These are phyloP conservation scores for Fragosphaeria purpurea DNA, from an alignment of 2,329 filamentous ascomycete genomes.

Conservation along the genomic window DNA sequence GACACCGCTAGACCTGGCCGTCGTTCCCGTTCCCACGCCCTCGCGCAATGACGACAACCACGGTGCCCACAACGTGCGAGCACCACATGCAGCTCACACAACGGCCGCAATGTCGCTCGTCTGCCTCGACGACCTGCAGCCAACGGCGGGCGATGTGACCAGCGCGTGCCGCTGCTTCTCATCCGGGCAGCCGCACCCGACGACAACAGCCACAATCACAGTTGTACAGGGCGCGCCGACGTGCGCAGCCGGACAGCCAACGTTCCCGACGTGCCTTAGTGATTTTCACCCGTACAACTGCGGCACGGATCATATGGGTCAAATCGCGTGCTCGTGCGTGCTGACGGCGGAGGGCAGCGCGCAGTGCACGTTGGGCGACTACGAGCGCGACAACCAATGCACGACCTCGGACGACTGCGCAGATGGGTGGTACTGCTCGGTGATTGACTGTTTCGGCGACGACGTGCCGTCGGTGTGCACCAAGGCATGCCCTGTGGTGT, in stretches of 20 bases:
- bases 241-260: constrained; percentile 6
- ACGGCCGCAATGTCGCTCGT: constrained; percentile 1
- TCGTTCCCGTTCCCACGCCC: no score
- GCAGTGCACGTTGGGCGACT: constrained; percentile 9
- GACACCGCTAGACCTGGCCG: no score
- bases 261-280: constrained; percentile 8
- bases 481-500: constrained; percentile 4
- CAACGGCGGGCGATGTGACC: background rate
- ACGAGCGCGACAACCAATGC: constrained; percentile 9
- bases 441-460: constrained; percentile 8
- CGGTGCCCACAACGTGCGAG: no score
- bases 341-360: constrained; percentile 6
- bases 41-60: no score
- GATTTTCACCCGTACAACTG: constrained; percentile 11
- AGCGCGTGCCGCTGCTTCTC: constrained; percentile 9
- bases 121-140: constrained; percentile 9
- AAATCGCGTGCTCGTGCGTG: constrained; percentile 9
- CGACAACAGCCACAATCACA: constrained; percentile 4
- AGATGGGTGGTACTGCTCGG: constrained; percentile 8
- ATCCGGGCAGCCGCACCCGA: background rate
- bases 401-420: constrained; percentile 6
- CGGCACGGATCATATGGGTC: constrained; percentile 5
- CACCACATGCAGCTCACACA: no score
- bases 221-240: constrained; percentile 1
- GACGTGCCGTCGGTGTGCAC: constrained; percentile 5